Base-by-base conservation (phyloP, 352 stramenopile species). In the Phytophthora syringae region DNA sequence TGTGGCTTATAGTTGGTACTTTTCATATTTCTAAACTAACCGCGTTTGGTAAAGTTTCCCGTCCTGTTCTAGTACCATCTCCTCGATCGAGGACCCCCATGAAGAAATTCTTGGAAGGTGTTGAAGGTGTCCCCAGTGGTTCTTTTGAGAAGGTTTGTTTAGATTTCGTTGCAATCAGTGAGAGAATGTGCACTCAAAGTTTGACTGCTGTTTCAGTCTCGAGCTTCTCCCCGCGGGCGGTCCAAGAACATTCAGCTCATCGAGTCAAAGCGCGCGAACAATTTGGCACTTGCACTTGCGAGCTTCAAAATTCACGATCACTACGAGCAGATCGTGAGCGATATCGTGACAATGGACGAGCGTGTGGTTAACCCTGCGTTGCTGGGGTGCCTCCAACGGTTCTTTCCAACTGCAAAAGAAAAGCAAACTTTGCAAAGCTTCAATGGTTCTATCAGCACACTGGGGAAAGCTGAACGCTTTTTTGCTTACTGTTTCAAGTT, bases 191-290 rank as follows among this genome's bases (percentile, higher is more conserved):
- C n/a, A 18, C 20, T 18, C 18, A 40, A 24, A 32, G 18, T 15
- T 40, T 25, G 1, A n/a, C 48, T 59, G n/a, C n/a, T 37, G 32
- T 55, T 55, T 18, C 34, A 86, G 79, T 86, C 86, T 37, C 75
- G 86, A 11, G 77, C 81, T 0, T 94, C 86, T 2, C 84, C 84
- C 22, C 79, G 86, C 16, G 82, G 86, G 15, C 88, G 88, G 22
- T 85, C 79, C 25, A 91, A 88, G 64, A 91, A 80, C 37, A 78
- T 93, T 43, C 85, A 92, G 34, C 52, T 94, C 22, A 82, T 94
- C 25, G 86, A 94, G 10, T 49, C 88, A 24, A 94, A 94, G 43
- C 86, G 84, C 20, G 84, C 84, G 2, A 94, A 94, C 48, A 94
- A 94, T 52, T 53, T 94, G 1, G 79, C 86, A 9, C 72, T 93